Evolutionary conservation across 2,329 filamentous ascomycete genomes (phyloP), one percentile per base, ranked within the genome.

Genomic region (Aspergillus felis): DNA sequence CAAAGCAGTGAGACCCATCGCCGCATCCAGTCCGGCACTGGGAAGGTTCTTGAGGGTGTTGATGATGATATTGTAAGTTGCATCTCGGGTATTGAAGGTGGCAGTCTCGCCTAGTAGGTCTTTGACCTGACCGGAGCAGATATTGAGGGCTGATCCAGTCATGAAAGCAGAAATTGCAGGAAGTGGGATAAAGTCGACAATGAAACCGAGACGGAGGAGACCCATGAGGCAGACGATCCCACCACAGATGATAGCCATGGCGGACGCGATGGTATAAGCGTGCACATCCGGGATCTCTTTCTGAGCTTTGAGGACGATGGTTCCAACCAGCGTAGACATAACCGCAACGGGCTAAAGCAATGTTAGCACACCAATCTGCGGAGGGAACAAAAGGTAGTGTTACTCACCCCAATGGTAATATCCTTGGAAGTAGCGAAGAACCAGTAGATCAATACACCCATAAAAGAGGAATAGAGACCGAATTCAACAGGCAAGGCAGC

Each of bases 361-460:
- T 57, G 53, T 24, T 50, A 55, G 41, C 58, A 54, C 55, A 53
- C 10, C 55, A 42, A 35, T 46, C 7, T 5, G 41, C 1, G 51
- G 65, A 41, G 14, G 51, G 29, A 49, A 22, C 12, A 46, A 46
- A 24, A 29, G 7, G 7, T 3, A 24, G 3, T 32, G 63, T 51
- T 1, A 83, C 87, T 77, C 81, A 90, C 88, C 17, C 93, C 93
- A 56, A 97, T 97, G 9, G 93, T 97, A 69, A 99, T 97, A 74
- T 99, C 93, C 72, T 97, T 99, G 14, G 93, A 97, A 0, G 94
- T 99, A 35, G 92, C 94, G 69, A 97, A 97, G 71, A 97, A 89
- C 93, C 93, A 97, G 76, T 99, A 99, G 60, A 96, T 82, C 61
- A 96, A 74, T 17, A 96, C 92, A 52, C 93, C 94, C 83, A 97